A percentile compares a stretch with the other conserved stretches of the same genome.
phyloP scores from a whole-genome alignment of 2,329 filamentous ascomycete genomes.

The Massarina eburnea region DNA sequence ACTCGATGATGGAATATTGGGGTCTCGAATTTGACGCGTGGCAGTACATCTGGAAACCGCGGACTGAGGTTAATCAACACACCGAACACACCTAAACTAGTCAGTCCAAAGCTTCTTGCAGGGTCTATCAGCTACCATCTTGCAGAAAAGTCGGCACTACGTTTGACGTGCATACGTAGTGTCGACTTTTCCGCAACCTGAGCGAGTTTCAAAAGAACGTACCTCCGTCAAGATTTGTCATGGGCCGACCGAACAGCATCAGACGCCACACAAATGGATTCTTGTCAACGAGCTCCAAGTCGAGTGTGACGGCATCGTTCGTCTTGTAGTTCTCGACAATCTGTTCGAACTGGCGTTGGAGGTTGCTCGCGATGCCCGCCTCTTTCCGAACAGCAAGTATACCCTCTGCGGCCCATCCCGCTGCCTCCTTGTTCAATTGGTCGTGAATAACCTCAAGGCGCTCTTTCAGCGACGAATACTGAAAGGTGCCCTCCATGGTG shows the following conservation, averaged over 20 bases:
- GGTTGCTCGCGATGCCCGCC: constrained; percentile 74
- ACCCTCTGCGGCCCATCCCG: constrained; percentile 72
- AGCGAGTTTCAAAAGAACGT: neutral
- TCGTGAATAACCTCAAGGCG: constrained; percentile 70
- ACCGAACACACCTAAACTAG: constrained; percentile 65
- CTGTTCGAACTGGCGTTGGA: constrained; percentile 83
- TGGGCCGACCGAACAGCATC: constrained; percentile 87
- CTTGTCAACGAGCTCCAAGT: constrained; percentile 72
- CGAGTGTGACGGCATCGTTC: constrained; percentile 69
- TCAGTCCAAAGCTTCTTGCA: neutral
- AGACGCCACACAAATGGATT: constrained; percentile 91
- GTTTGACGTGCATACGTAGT: too few relatives aligned
- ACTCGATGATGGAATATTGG: constrained; percentile 87
- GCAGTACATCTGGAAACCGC: constrained; percentile 84
- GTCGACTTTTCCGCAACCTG: too few relatives aligned
- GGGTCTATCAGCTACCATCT: neutral
- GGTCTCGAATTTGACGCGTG: constrained; percentile 78
- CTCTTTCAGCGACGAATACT: constrained; percentile 72
- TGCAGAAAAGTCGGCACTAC: too few relatives aligned
- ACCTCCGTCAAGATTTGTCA: constrained; percentile 84
- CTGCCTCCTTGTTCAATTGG: constrained; percentile 70
- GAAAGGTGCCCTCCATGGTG: constrained; percentile 81
- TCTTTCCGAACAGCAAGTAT: constrained; percentile 64
- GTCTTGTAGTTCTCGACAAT: constrained; percentile 73
- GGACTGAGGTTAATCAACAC: constrained; percentile 80